These are phyloP conservation scores for Dentipellis fragilis DNA, from an alignment of 768 basidiomycete genomes.

Conservation along the genomic window DNA sequence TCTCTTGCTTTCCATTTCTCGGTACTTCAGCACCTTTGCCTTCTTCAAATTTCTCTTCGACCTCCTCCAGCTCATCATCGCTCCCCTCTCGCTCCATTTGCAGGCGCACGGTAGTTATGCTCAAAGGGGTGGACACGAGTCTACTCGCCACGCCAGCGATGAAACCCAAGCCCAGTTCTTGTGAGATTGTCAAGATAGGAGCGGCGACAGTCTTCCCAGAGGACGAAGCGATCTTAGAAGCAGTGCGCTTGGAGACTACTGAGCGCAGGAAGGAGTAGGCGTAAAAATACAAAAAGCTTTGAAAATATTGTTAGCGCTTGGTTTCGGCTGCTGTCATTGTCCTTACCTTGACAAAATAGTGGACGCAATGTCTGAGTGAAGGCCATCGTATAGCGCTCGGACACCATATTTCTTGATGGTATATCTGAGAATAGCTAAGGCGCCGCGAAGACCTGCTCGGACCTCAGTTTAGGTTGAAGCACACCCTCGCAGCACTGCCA, in stretches of 20 bases:
- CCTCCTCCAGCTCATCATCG: constrained; percentile 11
- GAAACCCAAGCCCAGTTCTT: constrained; percentile 48
- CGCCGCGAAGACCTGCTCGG: constrained; percentile 21
- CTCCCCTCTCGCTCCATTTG: constrained; percentile 33
- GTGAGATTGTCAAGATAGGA: constrained; percentile 19
- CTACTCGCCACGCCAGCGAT: constrained; percentile 47
- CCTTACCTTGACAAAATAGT: constrained; percentile 44
- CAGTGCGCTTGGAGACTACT: constrained; percentile 26
- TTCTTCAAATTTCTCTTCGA: constrained; percentile 13
- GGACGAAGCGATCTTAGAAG: background rate
- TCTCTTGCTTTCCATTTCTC: background rate
- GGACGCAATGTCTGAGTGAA: constrained; percentile 41
- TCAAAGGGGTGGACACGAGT: constrained; percentile 44
- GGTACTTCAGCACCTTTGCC: background rate
- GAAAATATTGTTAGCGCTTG: background rate
- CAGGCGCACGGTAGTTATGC: constrained; percentile 43
- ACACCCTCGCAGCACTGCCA: background rate
- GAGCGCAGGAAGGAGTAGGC: constrained; percentile 42
- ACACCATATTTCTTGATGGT: constrained; percentile 32
- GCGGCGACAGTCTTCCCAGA: constrained; percentile 5
- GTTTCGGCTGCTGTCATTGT: background rate
- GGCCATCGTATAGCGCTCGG: constrained; percentile 38
- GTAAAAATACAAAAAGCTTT: constrained; percentile 52
- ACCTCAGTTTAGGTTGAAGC: background rate
- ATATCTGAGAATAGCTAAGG: constrained; percentile 24